Base-by-base conservation (phyloP, 1,139 yeast genomes). In the Eremothecium gossypii region DNA sequence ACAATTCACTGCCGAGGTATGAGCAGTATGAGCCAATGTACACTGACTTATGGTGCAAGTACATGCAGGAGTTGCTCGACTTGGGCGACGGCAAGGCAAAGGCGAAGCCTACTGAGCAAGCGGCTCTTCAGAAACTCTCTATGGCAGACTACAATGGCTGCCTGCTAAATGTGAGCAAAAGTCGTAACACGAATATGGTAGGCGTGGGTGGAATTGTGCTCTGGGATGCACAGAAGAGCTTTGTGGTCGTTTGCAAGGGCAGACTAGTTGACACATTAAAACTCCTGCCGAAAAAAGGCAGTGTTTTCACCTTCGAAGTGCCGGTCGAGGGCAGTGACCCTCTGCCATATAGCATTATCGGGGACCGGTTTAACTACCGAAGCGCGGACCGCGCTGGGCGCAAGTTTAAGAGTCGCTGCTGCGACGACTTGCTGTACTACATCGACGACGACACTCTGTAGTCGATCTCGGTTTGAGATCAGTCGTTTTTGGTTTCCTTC, bases 141-240 rank as follows among this genome's bases (percentile, higher is more conserved):
- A 72, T 81, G 48, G 91, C 95, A 1, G 98, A 91, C 55, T 84
- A 74, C 61, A 83, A 83, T 52, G 97, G 98, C 2, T 77, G 95
- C 13, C 59, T 66, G 34, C 47, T 89, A 17, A 69, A 71, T 11
- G 91, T 89, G 0, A 55, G 70, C 1, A 73, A 76, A 37, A 71
- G 87, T 9, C 64, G 67, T 13, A 83, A 83, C 53, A 67, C 71
- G 2, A 72, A 76, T 39, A 56, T 76, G 42, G 71, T 80, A 5
- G 95, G 95, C 0, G 53, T 73, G 12, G 53, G 70, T 33, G 98
- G 98, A 0, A 83, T 89, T 6, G 86, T 89, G 1, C 67, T 86
- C 1, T 84, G 94, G 82, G 98, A 91, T 57, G 76, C 91, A 7
- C 89, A 84, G 57, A 77, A 81, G 52, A 74, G 76, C 43, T 83